These are phyloP conservation scores for Tulasnella sp. DNA, from an alignment of 768 basidiomycete genomes.

Conservation along the genomic window DNA sequence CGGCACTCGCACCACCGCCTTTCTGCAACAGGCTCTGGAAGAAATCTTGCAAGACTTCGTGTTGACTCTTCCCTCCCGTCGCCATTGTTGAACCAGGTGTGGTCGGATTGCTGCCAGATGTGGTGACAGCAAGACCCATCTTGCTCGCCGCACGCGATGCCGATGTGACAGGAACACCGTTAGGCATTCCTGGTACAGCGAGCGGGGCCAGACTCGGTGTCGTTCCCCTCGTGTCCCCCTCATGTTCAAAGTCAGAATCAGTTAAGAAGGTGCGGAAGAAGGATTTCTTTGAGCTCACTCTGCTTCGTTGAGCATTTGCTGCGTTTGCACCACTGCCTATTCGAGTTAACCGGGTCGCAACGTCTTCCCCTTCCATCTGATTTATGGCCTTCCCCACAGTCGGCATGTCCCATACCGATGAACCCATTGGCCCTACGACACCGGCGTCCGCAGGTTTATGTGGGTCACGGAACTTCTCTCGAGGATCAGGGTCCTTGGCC, in stretches of 20 bases:
- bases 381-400: slow-evolving; percentile 77
- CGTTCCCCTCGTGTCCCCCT: slow-evolving; percentile 7
- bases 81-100: background rate
- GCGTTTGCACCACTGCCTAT: slow-evolving; percentile 22
- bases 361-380: slow-evolving; percentile 67
- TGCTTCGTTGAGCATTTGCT: slow-evolving; percentile 8
- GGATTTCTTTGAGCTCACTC: background rate
- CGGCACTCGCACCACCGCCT: slow-evolving; percentile 32
- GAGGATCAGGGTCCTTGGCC: slow-evolving; percentile 81
- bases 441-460: slow-evolving; percentile 46
- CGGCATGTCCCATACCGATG: slow-evolving; percentile 74
- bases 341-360: slow-evolving; percentile 18
- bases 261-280: no score
- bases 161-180: background rate
- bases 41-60: slow-evolving; percentile 70
- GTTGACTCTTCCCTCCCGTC: slow-evolving; percentile 44
- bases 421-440: slow-evolving; percentile 87
- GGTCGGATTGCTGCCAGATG: background rate
- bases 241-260: background rate
- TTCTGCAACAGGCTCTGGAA: slow-evolving; percentile 74
- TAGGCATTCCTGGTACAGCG: background rate
- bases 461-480: slow-evolving; percentile 67
- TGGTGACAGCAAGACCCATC: background rate
- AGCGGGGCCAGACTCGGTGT: background rate
- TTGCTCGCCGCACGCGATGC: background rate